Conservation (phyloP, 2,329 filamentous ascomycete genomes). For the Polytolypa hystricis region DNA sequence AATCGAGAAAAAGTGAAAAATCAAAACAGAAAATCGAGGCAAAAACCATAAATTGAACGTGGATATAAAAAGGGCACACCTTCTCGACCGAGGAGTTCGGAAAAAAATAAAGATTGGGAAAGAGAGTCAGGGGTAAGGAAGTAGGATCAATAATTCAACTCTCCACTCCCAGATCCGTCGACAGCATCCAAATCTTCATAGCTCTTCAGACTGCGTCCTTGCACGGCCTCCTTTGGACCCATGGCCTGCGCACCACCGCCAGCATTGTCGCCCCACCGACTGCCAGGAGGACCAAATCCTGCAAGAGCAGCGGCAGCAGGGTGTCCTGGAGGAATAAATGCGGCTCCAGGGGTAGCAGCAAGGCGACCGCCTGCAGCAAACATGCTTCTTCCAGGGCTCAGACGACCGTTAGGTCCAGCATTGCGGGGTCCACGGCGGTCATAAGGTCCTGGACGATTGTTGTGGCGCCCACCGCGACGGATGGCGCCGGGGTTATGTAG, state of each 20-base stretch:
- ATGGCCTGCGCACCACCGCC: conserved; percentile 59
- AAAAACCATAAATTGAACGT: too few relatives aligned
- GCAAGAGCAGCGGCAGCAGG: conserved; percentile 31
- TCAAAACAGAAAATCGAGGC: too few relatives aligned
- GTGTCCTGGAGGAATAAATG: conserved; percentile 30
- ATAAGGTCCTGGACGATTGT: conserved; percentile 60
- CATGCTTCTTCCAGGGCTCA: conserved; percentile 30
- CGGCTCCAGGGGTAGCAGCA: conserved; percentile 19
- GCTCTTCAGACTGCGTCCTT: conserved; percentile 85
- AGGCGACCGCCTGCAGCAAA: conserved; percentile 24
- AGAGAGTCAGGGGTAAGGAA: neutral
- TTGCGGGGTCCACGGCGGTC: conserved; percentile 51
- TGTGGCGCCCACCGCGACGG: conserved; percentile 54
- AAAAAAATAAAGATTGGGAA: neutral
- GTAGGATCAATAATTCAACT: conserved; percentile 70
- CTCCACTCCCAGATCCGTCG: conserved; percentile 60
- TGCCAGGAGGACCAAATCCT: conserved; percentile 33
- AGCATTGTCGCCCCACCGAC: conserved; percentile 60
- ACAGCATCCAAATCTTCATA: conserved; percentile 95
- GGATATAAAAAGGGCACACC: too few relatives aligned
- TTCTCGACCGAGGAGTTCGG: too few relatives aligned
- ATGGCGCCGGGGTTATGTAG: conserved; percentile 53
- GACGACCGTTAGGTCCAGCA: conserved; percentile 32
- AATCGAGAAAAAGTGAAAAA: neutral
- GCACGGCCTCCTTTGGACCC: conserved; percentile 81